Conservation (phyloP, 768 basidiomycete species). For the Lepiota brunneoincarnata region DNA sequence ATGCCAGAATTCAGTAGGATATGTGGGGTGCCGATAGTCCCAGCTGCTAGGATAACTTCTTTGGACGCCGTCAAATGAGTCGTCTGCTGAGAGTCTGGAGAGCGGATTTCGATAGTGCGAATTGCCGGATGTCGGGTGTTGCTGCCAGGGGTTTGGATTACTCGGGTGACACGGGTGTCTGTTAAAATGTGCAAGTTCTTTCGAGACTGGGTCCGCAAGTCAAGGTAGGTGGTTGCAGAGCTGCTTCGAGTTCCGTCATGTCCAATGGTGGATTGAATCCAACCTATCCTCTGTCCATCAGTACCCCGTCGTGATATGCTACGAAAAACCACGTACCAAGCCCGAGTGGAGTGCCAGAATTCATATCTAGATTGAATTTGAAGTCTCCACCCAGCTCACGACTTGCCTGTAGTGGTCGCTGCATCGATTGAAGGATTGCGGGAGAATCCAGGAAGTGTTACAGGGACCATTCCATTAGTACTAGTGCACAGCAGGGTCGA, state of each 20-base stretch:
- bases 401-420: slow-evolving; percentile 19
- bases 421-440: slow-evolving; percentile 14
- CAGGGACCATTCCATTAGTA: slow-evolving; percentile 16
- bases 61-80: slow-evolving; percentile 22
- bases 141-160: slow-evolving; percentile 13
- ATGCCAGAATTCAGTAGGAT: slow-evolving; percentile 33
- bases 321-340: slow-evolving; percentile 26
- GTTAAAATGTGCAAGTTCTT: slow-evolving; percentile 23
- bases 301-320: slow-evolving; percentile 21
- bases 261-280: slow-evolving; percentile 10
- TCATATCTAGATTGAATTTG: slow-evolving; percentile 12
- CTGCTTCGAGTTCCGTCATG: slow-evolving; percentile 26
- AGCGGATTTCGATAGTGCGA: neutral
- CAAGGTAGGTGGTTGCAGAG: slow-evolving; percentile 24
- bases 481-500: slow-evolving; percentile 19
- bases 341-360: slow-evolving; percentile 11
- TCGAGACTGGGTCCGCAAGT: slow-evolving; percentile 6
- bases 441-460: slow-evolving; percentile 17
- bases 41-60: slow-evolving; percentile 36
- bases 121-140: neutral
- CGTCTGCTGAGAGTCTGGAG: neutral
- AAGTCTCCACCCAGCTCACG: slow-evolving; percentile 11
- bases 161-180: slow-evolving; percentile 24
- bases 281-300: neutral
- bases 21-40: slow-evolving; percentile 27